phyloP scores from a whole-genome alignment of 257 asterid genomes.

The Vinca minor region DNA sequence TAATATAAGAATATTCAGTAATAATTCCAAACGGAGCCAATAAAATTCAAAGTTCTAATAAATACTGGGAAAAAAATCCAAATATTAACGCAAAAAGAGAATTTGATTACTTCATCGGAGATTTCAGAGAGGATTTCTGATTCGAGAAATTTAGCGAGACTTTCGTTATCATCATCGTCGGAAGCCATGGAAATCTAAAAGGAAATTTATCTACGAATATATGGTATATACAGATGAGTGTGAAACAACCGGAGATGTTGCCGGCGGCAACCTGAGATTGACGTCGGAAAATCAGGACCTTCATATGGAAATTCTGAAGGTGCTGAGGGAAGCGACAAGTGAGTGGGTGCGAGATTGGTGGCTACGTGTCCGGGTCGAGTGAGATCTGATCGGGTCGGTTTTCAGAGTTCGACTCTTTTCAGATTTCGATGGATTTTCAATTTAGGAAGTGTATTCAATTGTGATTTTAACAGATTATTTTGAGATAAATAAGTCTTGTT shows the following conservation, averaged over 20 bases:
- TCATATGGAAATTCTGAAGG: conserved; percentile 16
- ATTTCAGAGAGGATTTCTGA: conserved; percentile 57
- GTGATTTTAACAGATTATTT: no score
- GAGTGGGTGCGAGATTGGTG: neutral
- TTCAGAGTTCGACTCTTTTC: neutral
- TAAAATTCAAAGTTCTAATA: neutral
- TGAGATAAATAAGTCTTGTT: no score
- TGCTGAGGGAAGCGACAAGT: conserved; percentile 11
- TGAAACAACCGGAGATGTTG: conserved; percentile 14
- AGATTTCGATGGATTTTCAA: no score
- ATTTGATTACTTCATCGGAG: conserved; percentile 60
- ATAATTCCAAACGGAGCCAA: neutral
- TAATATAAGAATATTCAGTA: no score
- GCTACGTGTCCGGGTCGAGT: conserved; percentile 18
- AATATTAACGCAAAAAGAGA: neutral
- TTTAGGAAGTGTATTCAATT: no score
- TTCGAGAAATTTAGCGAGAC: conserved; percentile 76
- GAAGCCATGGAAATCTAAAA: conserved; percentile 39
- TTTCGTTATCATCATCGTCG: conserved; percentile 83
- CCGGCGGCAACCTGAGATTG: conserved; percentile 37
- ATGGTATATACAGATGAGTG: neutral
- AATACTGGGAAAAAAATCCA: neutral
- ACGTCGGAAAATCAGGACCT: conserved; percentile 49
- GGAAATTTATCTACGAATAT: neutral
- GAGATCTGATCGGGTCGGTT: conserved; percentile 12